Base-by-base conservation (phyloP, 2,329 filamentous ascomycete genomes). In the Alternaria conjuncta region DNA sequence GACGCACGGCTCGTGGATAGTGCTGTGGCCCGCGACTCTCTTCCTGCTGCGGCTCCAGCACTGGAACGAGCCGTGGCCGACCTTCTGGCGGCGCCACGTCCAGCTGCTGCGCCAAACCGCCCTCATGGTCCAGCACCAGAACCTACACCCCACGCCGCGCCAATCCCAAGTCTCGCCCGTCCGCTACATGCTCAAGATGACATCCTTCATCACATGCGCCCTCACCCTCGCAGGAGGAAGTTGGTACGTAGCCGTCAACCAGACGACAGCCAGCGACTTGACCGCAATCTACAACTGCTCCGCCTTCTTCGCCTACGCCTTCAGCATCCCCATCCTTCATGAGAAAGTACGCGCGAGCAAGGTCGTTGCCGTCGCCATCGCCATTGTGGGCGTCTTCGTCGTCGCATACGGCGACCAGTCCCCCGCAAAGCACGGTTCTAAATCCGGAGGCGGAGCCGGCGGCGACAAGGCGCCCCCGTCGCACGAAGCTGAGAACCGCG, bases 241-340 rank as follows among this genome's bases (percentile, higher is more conserved):
- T 73, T 99, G 96, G 96, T 99, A 98, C 76, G 86, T 98, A 36
- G 95, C 96, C 15, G 95, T 99, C 62, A 92, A 93, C 81, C 83
- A 97, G 84, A 99, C 96, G 1, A 97, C 92, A 4, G 92, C 96
- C 3, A 94, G 92, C 69, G 96, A 99, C 80, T 82, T 99, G 72
- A 99, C 96, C 1, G 96, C 96, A 57, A 99, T 99, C 73, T 99
- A 99, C 86, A 99, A 99, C 82, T 99, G 96, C 85, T 97, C 93
- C 57, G 95, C 96, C 62, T 99, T 99, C 82, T 99, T 99, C 79
- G 96, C 96, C 53, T 99, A 99, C 78, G 95, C 93, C 12, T 99
- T 99, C 78, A 96, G 92, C 49, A 94, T 99, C 47, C 94, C 94
- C 1, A 82, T 99, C 18, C 85, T 99, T 3, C 89, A 92, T 61